phyloP scores from a whole-genome alignment of 768 basidiomycete genomes.

The Lyophyllum shimeji region DNA sequence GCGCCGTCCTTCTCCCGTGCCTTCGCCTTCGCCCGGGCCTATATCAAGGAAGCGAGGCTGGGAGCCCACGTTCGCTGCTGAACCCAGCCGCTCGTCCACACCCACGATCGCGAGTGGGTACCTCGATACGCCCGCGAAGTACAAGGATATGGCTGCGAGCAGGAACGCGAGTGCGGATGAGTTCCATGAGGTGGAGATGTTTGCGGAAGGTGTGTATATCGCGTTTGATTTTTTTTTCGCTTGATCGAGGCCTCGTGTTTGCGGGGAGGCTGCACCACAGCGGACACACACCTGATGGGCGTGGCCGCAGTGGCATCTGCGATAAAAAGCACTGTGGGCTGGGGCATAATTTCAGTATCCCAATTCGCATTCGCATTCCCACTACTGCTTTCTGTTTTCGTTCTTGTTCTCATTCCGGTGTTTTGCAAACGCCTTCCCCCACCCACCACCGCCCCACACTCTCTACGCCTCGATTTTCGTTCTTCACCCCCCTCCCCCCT shows the following conservation, averaged over 20 bases:
- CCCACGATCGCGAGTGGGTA: conserved; percentile 58
- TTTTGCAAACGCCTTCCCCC: not conserved
- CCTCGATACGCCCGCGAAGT: conserved; percentile 68
- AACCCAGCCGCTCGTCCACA: conserved; percentile 52
- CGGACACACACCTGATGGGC: not conserved
- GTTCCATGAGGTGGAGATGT: conserved; percentile 20
- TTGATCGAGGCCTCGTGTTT: conserved; percentile 3
- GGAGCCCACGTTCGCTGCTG: conserved; percentile 61
- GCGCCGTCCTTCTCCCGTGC: conserved; percentile 23
- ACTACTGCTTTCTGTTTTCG: conserved; percentile 10
- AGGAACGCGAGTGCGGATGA: conserved; percentile 18
- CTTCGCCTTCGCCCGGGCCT: conserved; percentile 4
- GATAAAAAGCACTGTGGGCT: conserved; percentile 5
- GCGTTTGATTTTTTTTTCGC: conserved; percentile 1
- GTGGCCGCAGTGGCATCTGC: conserved; percentile 1
- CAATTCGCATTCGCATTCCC: conserved; percentile 1
- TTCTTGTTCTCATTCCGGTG: not conserved
- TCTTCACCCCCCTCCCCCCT: conserved; percentile 19
- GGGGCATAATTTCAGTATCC: not conserved
- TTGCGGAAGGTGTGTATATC: conserved; percentile 16
- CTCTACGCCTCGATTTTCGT: not conserved
- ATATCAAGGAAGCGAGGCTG: conserved; percentile 49
- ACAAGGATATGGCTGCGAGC: conserved; percentile 45
- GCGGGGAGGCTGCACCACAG: not conserved
- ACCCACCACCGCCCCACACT: not conserved